phyloP scores from a whole-genome alignment of 805 yeast genomes.

The Saccharomyces paradoxus region DNA sequence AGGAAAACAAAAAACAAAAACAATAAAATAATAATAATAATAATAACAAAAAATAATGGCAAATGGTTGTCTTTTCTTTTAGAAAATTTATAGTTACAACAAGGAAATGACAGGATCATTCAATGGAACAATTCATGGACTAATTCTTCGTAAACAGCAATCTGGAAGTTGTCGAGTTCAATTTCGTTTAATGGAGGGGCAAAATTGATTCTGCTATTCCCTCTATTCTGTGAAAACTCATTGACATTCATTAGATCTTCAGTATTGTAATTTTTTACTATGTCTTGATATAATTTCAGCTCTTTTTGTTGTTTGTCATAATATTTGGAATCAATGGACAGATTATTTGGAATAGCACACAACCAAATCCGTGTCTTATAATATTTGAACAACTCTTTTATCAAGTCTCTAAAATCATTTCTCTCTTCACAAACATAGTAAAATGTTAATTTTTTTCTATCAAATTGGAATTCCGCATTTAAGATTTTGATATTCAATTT shows the following conservation, averaged over 20 bases:
- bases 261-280: constrained; percentile 22
- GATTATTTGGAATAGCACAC: constrained; percentile 52
- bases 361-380: constrained; percentile 79
- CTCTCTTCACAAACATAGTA: constrained; percentile 59
- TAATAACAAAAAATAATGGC: not conserved
- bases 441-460: constrained; percentile 66
- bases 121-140: constrained; percentile 22
- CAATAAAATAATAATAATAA: too few species aligned
- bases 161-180: constrained; percentile 30
- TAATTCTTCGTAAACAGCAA: constrained; percentile 31
- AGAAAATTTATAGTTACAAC: not conserved
- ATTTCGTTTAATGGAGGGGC: constrained; percentile 27
- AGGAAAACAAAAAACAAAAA: not conserved
- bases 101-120: not conserved
- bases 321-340: constrained; percentile 26
- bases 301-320: constrained; percentile 27
- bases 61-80: not conserved
- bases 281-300: constrained; percentile 27
- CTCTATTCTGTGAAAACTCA: constrained; percentile 3
- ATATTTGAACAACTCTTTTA: constrained; percentile 63
- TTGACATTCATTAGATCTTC: constrained; percentile 18
- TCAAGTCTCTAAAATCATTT: constrained; percentile 64
- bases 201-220: constrained; percentile 4
- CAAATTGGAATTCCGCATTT: constrained; percentile 77
- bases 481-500: constrained; percentile 50